Conservation (phyloP, 768 basidiomycete species). For the Rhodotorula toruloides region DNA sequence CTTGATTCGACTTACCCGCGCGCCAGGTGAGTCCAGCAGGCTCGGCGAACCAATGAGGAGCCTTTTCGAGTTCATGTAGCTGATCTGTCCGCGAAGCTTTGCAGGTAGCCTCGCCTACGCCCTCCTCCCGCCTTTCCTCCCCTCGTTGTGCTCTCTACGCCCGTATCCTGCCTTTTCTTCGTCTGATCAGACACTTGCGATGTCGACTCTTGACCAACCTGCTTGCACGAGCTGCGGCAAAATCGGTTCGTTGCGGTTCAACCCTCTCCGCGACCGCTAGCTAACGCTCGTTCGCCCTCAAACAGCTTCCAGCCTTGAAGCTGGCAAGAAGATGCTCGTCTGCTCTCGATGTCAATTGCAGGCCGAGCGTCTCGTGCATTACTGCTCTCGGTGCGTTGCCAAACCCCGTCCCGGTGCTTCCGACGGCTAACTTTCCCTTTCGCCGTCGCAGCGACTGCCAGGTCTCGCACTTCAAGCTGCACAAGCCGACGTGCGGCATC, state of each 20-base stretch:
- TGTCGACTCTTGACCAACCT: background rate
- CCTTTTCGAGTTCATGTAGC: background rate
- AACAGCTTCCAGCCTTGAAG: background rate
- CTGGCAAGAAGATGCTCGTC: background rate
- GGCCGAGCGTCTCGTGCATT: background rate
- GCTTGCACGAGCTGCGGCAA: conserved; percentile 3
- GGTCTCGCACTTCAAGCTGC: background rate
- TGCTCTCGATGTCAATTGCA: conserved; percentile 1
- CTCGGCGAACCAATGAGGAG: background rate
- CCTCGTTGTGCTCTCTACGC: too few species aligned
- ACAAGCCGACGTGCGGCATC: conserved; percentile 7
- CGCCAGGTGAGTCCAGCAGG: background rate
- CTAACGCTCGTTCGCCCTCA: background rate
- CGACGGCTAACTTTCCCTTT: background rate
- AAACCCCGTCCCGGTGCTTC: background rate
- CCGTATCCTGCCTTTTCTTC: background rate
- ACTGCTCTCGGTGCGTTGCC: conserved; percentile 2
- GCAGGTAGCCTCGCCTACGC: too few species aligned
- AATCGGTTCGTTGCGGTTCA: background rate
- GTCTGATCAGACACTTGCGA: background rate
- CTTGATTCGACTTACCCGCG: background rate
- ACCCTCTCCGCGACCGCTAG: background rate
- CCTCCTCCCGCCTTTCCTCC: too few species aligned
- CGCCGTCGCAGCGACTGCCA: background rate
- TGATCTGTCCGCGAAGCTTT: too few species aligned